Base-by-base conservation (phyloP, 1,284 basidiomycete species). In the Ceratobasidium sp. region DNA sequence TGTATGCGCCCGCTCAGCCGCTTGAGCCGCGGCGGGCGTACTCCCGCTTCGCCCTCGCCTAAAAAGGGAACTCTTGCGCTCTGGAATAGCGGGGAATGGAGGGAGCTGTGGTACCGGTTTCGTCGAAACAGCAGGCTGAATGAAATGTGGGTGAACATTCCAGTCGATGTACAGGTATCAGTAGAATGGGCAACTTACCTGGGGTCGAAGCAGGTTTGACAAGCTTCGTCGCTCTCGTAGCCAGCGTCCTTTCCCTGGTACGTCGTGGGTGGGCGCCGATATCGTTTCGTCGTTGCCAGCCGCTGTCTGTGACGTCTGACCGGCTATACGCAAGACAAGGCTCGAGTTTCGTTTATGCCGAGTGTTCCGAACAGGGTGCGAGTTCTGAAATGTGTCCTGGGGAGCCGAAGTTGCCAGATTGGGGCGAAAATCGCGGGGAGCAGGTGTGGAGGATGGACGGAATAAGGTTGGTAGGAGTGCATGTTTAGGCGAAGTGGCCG, bases 221-320 rank as follows among this genome's bases (percentile, higher is more conserved):
- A 64, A 50, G 60, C 71, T 75, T 54, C 71, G 57, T 55, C 71
- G 71, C 50, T 65, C 71, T 27, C 71, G 71, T 60, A 75, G 50
- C 60, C 71, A 50, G 35, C 71, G 46, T 48, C 60, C 71, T 23
- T 75, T 75, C 46, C n/a, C 60, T 54, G 50, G 8, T 1, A 38
- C 20, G 38, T 62, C 60, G 38, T 41, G 33, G 38, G 12, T n/a
- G 60, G 35, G 44, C 66, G 66, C 48, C 30, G 66, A 30, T 68
- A 46, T 12, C 38, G 60, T 16, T 20, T 68, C 66, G 66, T 54
- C 54, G 48, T 48, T 38, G 48, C 52, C 33, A 16, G 50, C 71
- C 71, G 60, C 60, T 65, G 71, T 64, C 27, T 33, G 60, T 12
- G 62, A 55, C 33, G 46, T 30, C 33, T 65, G 59, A 20, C 33